Evolutionary conservation across 225 moss, liverwort and hornwort genomes (phyloP), one percentile per base, ranked within the genome.

Genomic region (Lunularia cruciata): DNA sequence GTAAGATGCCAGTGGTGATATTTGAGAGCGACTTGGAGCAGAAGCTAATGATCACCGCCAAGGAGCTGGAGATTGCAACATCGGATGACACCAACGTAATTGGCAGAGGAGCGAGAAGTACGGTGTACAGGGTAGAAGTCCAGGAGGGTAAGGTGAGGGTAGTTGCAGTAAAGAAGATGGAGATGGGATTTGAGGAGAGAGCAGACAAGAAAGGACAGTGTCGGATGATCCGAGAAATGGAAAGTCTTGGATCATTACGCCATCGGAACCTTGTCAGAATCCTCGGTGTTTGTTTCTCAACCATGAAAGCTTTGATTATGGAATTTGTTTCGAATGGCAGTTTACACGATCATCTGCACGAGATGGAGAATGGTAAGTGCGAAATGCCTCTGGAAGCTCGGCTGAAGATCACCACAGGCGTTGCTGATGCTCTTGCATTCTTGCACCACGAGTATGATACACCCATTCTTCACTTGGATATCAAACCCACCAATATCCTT

Each of bases 401-500:
- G 22, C 60, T 59, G 60, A 60, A 71, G 48, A 37, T 71, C 20
- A 18, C 30, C 16, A 57, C 46, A 2, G 71, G 71, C 6, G 47
- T 61, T 16, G 71, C 71, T 47, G 47, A 60, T 48, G 71, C 60
- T 47, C 47, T 71, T 32, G 59, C 71, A 25, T 71, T 54, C 71
- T 46, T 71, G 59, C 71, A 71, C 48, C 71, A 71, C 31, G 83
- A 83, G 32, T 78, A 76, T 46, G 72, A 62, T 47, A 80, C 81
- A 12, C 76, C 64, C 13, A 82, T 88, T 59, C 83, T 88, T 54
- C 85, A 88, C 72, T 77, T 83, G 3, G 88, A 88, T 63, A 78
- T 88, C 78, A 88, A 88, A 12, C 78, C 83, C 13, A 85, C 80
- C 81, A 88, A 88, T 67, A 85, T 88, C 13, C 76, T 88, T 2